A percentile compares a stretch with the other conserved stretches of the same genome.
These are phyloP conservation scores for Aspergillaceae sp. DNA, from an alignment of 2,329 filamentous ascomycete species.

Conservation along the genomic window DNA sequence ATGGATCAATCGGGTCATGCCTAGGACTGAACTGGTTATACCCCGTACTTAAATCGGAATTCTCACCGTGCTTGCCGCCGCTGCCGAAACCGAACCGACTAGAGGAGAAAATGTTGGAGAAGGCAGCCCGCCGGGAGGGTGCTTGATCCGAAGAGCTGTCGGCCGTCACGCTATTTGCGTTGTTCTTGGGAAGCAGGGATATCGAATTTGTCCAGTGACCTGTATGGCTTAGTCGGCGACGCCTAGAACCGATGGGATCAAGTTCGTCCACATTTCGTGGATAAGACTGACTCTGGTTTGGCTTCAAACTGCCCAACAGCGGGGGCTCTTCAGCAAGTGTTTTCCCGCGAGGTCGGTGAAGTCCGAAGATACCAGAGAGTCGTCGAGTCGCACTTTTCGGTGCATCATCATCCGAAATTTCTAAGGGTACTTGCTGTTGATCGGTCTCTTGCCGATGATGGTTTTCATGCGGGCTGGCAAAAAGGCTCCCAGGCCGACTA, in stretches of 20 bases:
- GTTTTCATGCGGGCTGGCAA: conserved; percentile 40
- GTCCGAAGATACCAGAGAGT: conserved; percentile 51
- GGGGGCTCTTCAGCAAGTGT: conserved; percentile 52
- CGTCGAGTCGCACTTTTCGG: conserved; percentile 41
- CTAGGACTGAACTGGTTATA: conserved; percentile 42
- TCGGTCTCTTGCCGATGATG: conserved; percentile 32
- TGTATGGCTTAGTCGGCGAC: conserved; percentile 50
- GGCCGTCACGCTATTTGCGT: conserved; percentile 34
- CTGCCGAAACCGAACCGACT: conserved; percentile 31
- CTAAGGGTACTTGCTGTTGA: conserved; percentile 24
- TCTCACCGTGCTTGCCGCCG: conserved; percentile 24
- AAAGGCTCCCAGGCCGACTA: conserved; percentile 36
- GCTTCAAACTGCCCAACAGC: conserved; percentile 49
- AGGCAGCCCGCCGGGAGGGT: conserved; percentile 31
- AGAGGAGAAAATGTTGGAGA: conserved; percentile 38
- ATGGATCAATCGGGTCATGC: conserved; percentile 40
- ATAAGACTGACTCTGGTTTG: conserved; percentile 56
- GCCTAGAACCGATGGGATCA: conserved; percentile 42
- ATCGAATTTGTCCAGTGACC: conserved; percentile 46
- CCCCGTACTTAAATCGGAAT: conserved; percentile 26
- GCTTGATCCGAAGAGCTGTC: conserved; percentile 35
- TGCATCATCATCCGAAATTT: conserved; percentile 22
- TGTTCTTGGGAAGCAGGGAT: conserved; percentile 39
- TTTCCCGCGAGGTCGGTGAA: conserved; percentile 54
- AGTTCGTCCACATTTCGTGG: conserved; percentile 47